phyloP scores from a whole-genome alignment of 352 stramenopile species.

The Phytophthora pluvialis region DNA sequence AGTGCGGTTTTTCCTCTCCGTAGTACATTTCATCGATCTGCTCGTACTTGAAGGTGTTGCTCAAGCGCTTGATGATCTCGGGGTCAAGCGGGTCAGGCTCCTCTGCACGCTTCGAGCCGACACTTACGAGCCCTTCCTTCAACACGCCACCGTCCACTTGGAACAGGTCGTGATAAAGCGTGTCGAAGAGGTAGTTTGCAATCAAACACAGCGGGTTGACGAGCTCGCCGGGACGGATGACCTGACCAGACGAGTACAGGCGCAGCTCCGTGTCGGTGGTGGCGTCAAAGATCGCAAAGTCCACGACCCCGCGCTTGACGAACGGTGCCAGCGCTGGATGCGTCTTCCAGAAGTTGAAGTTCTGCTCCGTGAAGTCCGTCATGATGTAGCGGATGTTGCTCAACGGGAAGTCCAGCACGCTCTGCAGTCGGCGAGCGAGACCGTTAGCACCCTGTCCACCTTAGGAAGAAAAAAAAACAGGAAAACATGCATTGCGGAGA shows the following conservation, averaged over 20 bases:
- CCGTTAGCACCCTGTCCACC: neutral
- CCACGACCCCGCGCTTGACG: conserved; percentile 85
- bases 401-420: conserved; percentile 87
- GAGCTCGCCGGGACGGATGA: conserved; percentile 57
- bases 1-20: conserved; percentile 62
- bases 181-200: conserved; percentile 96
- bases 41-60: conserved; percentile 91
- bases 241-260: conserved; percentile 64
- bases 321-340: conserved; percentile 89
- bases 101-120: conserved; percentile 70
- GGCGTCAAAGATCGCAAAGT: conserved; percentile 95
- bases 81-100: conserved; percentile 90
- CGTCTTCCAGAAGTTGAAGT: conserved; percentile 94
- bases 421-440: conserved; percentile 32
- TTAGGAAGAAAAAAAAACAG: neutral
- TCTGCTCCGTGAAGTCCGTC: conserved; percentile 94
- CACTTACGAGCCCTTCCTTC: conserved; percentile 92
- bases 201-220: conserved; percentile 92
- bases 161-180: conserved; percentile 92
- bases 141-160: conserved; percentile 86
- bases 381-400: conserved; percentile 94
- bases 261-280: conserved; percentile 86
- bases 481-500: neutral
- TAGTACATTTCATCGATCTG: conserved; percentile 88
- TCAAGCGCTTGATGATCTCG: conserved; percentile 94